Evolutionary conservation across 306 rosid genomes (phyloP).

Genomic region (Delonix regia): DNA sequence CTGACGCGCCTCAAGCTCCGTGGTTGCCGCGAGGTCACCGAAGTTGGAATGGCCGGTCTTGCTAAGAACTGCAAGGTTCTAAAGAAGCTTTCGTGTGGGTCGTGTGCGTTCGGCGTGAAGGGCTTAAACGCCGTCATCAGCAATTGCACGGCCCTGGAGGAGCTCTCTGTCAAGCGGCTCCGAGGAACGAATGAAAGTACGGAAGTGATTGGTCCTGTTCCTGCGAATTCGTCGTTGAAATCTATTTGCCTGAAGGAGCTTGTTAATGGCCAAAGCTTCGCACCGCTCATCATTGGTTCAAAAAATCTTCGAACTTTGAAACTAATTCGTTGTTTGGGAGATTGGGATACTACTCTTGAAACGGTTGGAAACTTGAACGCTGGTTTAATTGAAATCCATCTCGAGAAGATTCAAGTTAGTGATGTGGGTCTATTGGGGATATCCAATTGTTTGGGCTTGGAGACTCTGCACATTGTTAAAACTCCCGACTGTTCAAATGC

Average conservation of each 20-base stretch:
- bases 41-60: constrained; percentile 59
- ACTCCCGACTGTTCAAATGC: constrained; percentile 71
- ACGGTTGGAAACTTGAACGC: constrained; percentile 47
- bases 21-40: constrained; percentile 72
- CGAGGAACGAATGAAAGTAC: constrained; percentile 52
- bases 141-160: constrained; percentile 59
- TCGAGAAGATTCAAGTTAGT: constrained; percentile 73
- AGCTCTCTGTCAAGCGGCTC: constrained; percentile 77
- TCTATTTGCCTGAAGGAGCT: constrained; percentile 76
- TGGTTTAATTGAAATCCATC: constrained; percentile 66
- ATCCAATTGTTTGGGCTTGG: constrained; percentile 42
- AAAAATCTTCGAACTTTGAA: constrained; percentile 63
- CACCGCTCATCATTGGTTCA: constrained; percentile 61
- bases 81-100: constrained; percentile 78
- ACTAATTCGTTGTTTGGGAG: constrained; percentile 81
- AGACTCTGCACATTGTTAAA: constrained; percentile 67
- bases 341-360: constrained; percentile 72
- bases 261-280: constrained; percentile 58
- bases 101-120: constrained; percentile 67
- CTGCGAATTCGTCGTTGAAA: constrained; percentile 53
- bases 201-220: constrained; percentile 49
- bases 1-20: constrained; percentile 78
- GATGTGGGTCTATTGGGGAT: constrained; percentile 43
- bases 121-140: constrained; percentile 65
- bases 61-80: constrained; percentile 60